A percentile compares a stretch with the other conserved stretches of the same genome.
Evolutionary conservation across 2,329 filamentous ascomycete genomes (phyloP).

Genomic region (Endothia cerciana): DNA sequence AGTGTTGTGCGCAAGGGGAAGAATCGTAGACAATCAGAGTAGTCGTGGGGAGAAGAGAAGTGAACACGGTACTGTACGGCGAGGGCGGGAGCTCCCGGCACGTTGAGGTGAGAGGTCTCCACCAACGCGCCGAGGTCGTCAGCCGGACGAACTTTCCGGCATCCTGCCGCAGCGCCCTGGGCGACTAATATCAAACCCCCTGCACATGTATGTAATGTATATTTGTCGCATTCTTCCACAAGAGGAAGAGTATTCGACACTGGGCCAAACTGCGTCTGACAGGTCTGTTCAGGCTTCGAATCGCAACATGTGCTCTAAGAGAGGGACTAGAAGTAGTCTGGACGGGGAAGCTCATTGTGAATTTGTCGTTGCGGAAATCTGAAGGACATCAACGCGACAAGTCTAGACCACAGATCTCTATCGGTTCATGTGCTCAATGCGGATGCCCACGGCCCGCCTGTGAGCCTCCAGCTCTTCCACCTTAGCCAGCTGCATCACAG

Average conservation of each 20-base stretch:
- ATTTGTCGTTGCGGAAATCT: not conserved
- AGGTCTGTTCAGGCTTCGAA: not conserved
- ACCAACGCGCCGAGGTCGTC: not conserved
- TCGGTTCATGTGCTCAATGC: slow-evolving; percentile 53
- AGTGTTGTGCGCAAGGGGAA: not conserved
- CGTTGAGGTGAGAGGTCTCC: not conserved
- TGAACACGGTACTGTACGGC: not conserved
- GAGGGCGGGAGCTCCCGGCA: not conserved
- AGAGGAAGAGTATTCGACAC: not conserved
- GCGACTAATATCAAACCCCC: not conserved
- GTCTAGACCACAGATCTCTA: not conserved
- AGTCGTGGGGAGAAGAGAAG: not conserved
- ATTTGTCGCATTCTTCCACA: not conserved
- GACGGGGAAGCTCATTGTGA: not conserved
- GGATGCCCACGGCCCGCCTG: slow-evolving; percentile 84
- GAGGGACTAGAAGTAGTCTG: not conserved
- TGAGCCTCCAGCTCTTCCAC: slow-evolving; percentile 96
- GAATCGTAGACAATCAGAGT: not conserved
- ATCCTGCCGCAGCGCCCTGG: not conserved
- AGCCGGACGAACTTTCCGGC: not conserved
- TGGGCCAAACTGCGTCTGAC: not conserved
- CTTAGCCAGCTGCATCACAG: slow-evolving; percentile 93
- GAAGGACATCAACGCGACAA: not conserved
- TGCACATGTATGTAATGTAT: not conserved
- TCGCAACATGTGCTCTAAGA: not conserved